Percentiles rank a stretch among this genome's conserved stretches.
Conservation (phyloP, 1,284 basidiomycete genomes). For the Pisolithus thermaeus region DNA sequence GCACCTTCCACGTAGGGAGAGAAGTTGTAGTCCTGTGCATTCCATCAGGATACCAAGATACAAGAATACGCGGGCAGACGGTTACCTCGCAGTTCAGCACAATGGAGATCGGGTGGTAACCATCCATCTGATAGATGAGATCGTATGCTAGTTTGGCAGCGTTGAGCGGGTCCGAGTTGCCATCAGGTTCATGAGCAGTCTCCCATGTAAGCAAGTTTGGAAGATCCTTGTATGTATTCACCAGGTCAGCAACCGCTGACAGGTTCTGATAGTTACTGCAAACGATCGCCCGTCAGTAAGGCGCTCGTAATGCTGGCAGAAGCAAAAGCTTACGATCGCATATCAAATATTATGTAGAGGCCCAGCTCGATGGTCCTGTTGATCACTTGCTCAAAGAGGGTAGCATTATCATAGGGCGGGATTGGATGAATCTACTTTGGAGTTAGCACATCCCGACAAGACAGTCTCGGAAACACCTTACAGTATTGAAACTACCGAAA, state of each 20-base stretch:
- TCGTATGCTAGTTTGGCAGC: slow-evolving; percentile 52
- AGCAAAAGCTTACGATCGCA: slow-evolving; percentile 36
- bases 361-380: slow-evolving; percentile 15
- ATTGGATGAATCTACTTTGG: slow-evolving; percentile 24
- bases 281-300: neutral
- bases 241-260: slow-evolving; percentile 55
- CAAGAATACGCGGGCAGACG: neutral
- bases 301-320: neutral
- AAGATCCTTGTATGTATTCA: slow-evolving; percentile 55
- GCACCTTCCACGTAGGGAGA: slow-evolving; percentile 51
- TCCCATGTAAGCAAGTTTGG: slow-evolving; percentile 71
- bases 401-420: slow-evolving; percentile 23
- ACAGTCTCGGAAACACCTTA: slow-evolving; percentile 1
- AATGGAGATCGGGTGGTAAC: slow-evolving; percentile 71
- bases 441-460: neutral
- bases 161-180: slow-evolving; percentile 54
- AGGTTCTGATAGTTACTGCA: slow-evolving; percentile 48
- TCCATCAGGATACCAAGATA: neutral
- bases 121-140: slow-evolving; percentile 60
- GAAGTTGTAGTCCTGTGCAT: slow-evolving; percentile 50
- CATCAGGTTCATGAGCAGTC: slow-evolving; percentile 72
- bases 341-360: slow-evolving; percentile 24
- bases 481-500: slow-evolving; percentile 23
- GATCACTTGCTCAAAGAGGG: slow-evolving; percentile 19
- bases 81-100: slow-evolving; percentile 60